These are phyloP conservation scores for Plasmodium vivax DNA, from an alignment of 169 alveolate species.

Conservation along the genomic window DNA sequence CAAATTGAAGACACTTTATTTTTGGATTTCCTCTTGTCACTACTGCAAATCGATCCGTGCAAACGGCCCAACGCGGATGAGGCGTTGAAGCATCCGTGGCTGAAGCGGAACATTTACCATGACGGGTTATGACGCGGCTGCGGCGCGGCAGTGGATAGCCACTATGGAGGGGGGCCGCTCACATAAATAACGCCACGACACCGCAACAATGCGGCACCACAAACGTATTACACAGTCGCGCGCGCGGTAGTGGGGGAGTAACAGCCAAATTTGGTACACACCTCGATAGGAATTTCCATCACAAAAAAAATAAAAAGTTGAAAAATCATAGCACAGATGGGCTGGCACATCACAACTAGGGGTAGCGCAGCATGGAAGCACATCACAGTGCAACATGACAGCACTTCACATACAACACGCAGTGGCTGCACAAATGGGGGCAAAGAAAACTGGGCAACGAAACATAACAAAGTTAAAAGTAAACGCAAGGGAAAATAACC, in stretches of 20 bases:
- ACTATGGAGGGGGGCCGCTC: background rate
- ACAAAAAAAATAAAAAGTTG: background rate
- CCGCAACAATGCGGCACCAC: background rate
- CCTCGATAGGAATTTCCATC: background rate
- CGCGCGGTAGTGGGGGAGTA: background rate
- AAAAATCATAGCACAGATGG: background rate
- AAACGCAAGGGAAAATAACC: background rate
- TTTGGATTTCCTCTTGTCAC: constrained; percentile 65
- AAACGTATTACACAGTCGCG: background rate
- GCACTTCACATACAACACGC: background rate
- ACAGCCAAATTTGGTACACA: background rate
- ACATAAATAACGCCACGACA: background rate
- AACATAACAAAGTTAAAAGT: background rate
- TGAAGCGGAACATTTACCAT: constrained; percentile 71
- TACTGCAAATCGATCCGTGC: constrained; percentile 90
- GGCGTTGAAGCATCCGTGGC: constrained; percentile 95
- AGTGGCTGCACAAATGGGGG: background rate
- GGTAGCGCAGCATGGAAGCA: background rate
- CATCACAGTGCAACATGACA: background rate
- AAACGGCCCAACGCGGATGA: constrained; percentile 90
- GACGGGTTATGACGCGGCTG: constrained; percentile 49
- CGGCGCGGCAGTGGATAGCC: background rate
- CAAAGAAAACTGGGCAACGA: background rate
- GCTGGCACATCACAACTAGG: background rate
- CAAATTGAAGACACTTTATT: constrained; percentile 47